Base-by-base conservation (phyloP, 2,329 filamentous ascomycete species). In the Trematosphaeria pertusa region DNA sequence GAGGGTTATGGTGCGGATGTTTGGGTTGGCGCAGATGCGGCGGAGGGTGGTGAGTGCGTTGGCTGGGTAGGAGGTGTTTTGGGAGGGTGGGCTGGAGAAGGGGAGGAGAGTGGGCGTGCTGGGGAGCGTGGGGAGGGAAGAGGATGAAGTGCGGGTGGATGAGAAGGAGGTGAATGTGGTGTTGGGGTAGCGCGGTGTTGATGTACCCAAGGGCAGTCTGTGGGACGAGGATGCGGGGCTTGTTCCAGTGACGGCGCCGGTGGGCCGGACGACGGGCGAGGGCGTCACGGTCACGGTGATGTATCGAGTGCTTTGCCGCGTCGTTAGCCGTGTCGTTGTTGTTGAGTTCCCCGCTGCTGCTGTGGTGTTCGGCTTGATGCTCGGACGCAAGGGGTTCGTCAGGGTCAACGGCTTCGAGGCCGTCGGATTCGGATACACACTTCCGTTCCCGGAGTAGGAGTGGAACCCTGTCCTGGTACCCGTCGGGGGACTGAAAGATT, bases 1-100 rank as follows among this genome's bases (percentile, higher is more conserved):
- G 12, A 73, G 61, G 36, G 73, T 67, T 42, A 75, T 58, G 37
- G 73, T 72, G 38, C 67, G 66, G 54, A 74, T 62, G 31, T 62
- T 59, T 17, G 63, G 58, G 45, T 67, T 58, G 11, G 58, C 44
- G 55, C 71, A 75, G 18, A 76, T 61, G 15, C 56, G 43, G 21
- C 56, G 57, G 26, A 61, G 54, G n/a, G 56, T 37, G 11, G 63
- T 64, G 35, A 59, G 57, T 12, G 59, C 56, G 41, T 61, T 56
- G 11, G 36, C 28, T 28, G 30, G 39, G 18, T 20, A 39, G 11
- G 32, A 30, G 28, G 15, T 21, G 12, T 19, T 21, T 33, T 38
- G n/a, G 11, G 22, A 12, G 11, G 34, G 33, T 22, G 28, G 22
- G 19, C n/a, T 15, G 7, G 20, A n/a, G 21, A 22, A 14, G 20